Conservation (phyloP, 805 yeast species). For the Suhomyces sp. region DNA sequence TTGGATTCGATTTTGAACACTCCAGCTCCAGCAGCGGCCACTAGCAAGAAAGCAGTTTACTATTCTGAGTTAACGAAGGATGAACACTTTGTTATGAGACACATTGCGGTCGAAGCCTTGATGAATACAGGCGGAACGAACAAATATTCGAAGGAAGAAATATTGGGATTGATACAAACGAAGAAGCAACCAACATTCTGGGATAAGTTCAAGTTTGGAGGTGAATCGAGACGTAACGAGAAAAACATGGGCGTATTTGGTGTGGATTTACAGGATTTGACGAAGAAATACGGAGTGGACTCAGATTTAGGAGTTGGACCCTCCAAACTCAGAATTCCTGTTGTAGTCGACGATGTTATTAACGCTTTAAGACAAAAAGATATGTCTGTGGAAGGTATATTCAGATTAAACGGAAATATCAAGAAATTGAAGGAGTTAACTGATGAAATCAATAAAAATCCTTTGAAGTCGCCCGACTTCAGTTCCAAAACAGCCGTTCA, state of each 20-base stretch:
- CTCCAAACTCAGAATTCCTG: slow-evolving; percentile 73
- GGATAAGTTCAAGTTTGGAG: slow-evolving; percentile 49
- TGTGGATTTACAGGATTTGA: slow-evolving; percentile 64
- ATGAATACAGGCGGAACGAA: slow-evolving; percentile 25
- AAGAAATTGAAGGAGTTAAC: slow-evolving; percentile 72
- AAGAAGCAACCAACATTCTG: slow-evolving; percentile 48
- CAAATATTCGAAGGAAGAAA: slow-evolving; percentile 30
- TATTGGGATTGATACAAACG: slow-evolving; percentile 41
- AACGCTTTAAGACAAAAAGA: slow-evolving; percentile 84
- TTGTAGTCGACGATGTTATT: slow-evolving; percentile 81
- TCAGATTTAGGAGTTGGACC: slow-evolving; percentile 86
- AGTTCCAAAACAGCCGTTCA: slow-evolving; percentile 82
- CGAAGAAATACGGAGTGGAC: slow-evolving; percentile 73
- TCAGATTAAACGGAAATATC: slow-evolving; percentile 94
- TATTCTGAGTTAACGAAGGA: slow-evolving; percentile 60
- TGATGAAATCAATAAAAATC: slow-evolving; percentile 68
- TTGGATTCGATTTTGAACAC: slow-evolving; percentile 11
- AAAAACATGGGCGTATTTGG: slow-evolving; percentile 62
- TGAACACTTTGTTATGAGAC: slow-evolving; percentile 59
- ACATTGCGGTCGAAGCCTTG: slow-evolving; percentile 55
- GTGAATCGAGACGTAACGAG: slow-evolving; percentile 17
- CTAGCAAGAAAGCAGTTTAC: slow-evolving; percentile 38
- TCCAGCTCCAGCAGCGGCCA: background rate
- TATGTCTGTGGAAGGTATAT: slow-evolving; percentile 93
- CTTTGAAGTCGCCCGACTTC: slow-evolving; percentile 68